Percentiles rank a stretch among this genome's conserved stretches.
Evolutionary conservation across 2,329 filamentous ascomycete species (phyloP).

Genomic region (Escovopsis sp.): DNA sequence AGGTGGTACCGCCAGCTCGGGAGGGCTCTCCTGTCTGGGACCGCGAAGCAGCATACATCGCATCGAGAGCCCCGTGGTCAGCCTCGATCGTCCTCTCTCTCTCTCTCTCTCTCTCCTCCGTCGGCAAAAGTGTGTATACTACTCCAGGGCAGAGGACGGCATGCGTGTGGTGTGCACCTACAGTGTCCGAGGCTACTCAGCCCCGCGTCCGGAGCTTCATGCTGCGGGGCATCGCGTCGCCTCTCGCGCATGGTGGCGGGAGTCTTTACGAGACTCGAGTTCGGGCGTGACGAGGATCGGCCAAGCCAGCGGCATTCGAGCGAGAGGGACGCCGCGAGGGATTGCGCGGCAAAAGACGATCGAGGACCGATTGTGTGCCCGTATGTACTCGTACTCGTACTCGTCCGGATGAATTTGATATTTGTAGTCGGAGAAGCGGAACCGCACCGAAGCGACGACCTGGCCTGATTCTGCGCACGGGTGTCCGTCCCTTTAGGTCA

Average conservation of each 20-base stretch:
- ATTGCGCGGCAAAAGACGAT: too few relatives aligned
- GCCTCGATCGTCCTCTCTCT: not conserved
- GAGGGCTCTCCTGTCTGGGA: slow-evolving; percentile 62
- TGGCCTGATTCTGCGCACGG: too few relatives aligned
- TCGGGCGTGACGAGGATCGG: too few relatives aligned
- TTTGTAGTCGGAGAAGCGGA: too few relatives aligned
- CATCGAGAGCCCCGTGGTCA: not conserved
- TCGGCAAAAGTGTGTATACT: not conserved
- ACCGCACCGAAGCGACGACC: too few relatives aligned
- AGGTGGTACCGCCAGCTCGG: slow-evolving; percentile 79
- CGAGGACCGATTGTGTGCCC: too few relatives aligned
- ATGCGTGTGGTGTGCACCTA: slow-evolving; percentile 20
- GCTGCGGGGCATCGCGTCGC: slow-evolving; percentile 18
- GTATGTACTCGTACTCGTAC: too few relatives aligned
- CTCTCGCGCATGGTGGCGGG: slow-evolving; percentile 17
- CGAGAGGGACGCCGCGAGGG: too few relatives aligned
- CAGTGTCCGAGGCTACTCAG: slow-evolving; percentile 69
- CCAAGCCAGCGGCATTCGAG: too few relatives aligned
- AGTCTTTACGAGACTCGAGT: not conserved
- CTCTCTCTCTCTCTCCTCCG: not conserved
- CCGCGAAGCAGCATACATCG: not conserved
- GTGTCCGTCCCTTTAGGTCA: too few relatives aligned
- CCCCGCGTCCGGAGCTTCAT: slow-evolving; percentile 48
- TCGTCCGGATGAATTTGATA: too few relatives aligned
- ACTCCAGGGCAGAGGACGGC: not conserved